Conservation (phyloP, 768 basidiomycete genomes). For the Panaeolus cyanescens region DNA sequence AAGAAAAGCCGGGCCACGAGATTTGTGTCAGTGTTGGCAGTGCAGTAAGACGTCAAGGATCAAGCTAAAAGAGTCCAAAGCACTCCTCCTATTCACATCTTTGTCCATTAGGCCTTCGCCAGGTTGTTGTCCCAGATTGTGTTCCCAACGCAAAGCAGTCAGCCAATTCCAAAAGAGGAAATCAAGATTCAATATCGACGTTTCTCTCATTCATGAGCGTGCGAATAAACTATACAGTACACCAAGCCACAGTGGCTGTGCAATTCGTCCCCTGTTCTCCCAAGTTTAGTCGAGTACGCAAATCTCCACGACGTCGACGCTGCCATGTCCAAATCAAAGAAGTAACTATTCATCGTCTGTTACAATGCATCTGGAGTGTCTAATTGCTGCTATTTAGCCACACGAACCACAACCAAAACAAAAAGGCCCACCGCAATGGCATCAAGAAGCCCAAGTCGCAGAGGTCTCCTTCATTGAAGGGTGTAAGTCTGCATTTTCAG, state of each 20-base stretch:
- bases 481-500: slow-evolving; percentile 61
- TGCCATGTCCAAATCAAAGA: slow-evolving; percentile 97
- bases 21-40: too few relatives aligned
- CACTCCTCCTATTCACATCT: too few relatives aligned
- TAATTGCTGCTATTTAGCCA: slow-evolving; percentile 50
- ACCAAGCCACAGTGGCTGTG: slow-evolving; percentile 49
- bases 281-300: slow-evolving; percentile 7
- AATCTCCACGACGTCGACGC: slow-evolving; percentile 33
- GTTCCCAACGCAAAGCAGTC: too few relatives aligned
- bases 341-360: slow-evolving; percentile 47
- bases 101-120: too few relatives aligned
- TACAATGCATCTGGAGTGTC: neutral
- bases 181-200: too few relatives aligned
- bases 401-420: slow-evolving; percentile 95
- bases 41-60: too few relatives aligned
- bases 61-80: too few relatives aligned
- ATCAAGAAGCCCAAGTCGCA: slow-evolving; percentile 82
- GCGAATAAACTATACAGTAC: slow-evolving; percentile 39
- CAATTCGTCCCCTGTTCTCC: slow-evolving; percentile 7
- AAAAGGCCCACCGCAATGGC: slow-evolving; percentile 98
- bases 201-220: too few relatives aligned
- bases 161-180: too few relatives aligned
- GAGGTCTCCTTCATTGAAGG: slow-evolving; percentile 81
- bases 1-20: too few relatives aligned
- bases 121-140: too few relatives aligned